Conservation (phyloP, 352 stramenopile genomes). For the Globisporangium spiculum region DNA sequence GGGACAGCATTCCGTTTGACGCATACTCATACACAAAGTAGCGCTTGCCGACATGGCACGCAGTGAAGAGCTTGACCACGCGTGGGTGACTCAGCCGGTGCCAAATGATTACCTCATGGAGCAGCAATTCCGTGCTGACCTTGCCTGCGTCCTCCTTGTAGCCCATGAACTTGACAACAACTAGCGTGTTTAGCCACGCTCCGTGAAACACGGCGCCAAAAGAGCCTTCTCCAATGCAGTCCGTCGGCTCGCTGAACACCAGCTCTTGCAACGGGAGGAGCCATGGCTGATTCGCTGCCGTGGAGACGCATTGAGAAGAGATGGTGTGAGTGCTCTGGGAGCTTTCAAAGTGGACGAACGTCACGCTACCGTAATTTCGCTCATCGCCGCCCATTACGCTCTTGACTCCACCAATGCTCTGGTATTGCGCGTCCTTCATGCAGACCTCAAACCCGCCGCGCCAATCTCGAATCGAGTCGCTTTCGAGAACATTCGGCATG, state of each 20-base stretch:
- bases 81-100: background rate
- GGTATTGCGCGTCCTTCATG: background rate
- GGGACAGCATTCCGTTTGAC: background rate
- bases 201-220: background rate
- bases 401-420: background rate
- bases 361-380: background rate
- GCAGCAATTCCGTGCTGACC: background rate
- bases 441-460: background rate
- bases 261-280: background rate
- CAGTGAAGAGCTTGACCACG: slow-evolving; percentile 1
- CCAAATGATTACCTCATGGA: background rate
- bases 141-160: background rate
- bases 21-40: background rate
- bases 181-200: background rate
- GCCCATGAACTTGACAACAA: slow-evolving; percentile 1
- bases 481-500: background rate
- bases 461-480: background rate
- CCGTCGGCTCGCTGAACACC: background rate
- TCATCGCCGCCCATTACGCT: background rate
- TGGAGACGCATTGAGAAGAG: background rate
- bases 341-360: background rate
- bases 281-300: background rate
- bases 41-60: background rate
- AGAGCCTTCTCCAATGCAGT: background rate
- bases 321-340: background rate